Evolutionary conservation across 345 rosid species (phyloP), one percentile per base, ranked within the genome.

Genomic region (Stellera chamaejasme): DNA sequence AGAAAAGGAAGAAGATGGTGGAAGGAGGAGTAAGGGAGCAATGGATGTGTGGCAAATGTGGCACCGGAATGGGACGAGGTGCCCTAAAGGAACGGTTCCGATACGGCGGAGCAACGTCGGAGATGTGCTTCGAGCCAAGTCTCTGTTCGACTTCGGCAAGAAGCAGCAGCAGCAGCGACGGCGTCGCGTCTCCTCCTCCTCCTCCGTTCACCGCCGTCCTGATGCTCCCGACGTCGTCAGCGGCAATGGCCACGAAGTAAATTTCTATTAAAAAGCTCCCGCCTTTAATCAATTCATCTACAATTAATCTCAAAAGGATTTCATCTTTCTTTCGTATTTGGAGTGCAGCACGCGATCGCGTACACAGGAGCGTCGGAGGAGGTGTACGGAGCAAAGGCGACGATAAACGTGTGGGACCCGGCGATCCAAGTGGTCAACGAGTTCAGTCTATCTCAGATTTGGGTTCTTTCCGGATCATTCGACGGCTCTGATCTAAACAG

Each of bases 401-500:
- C 97, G 0, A 87, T 94, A 58, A 94, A 85, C 69, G 97, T 94
- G 46, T 94, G 99, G 99, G 95, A 90, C 70, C 99, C 99, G 19
- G 71, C 75, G 47, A 83, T 90, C 55, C 82, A 85, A 71, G 65
- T 73, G 56, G 79, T 81, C 77, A 87, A 82, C 81, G 97, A 94
- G 81, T 90, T 94, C 74, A 94, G 99, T 70, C 82, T 94, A 12
- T 90, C 99, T 0, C 99, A 94, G 81, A 77, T 94, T 59, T 94
- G 99, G 99, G 28, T 94, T 62, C 80, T 94, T 32, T 93, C 97
- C 4, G 97, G 99, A 55, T 85, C 96, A 47, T 94, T 94, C 66
- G 97, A 82, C 68, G 95, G 96, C 64, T 56, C 94, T 59, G 97
- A 94, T 80, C 97, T 94, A 74, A 94, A 94, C 69, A 94, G 99